Evolutionary conservation across 2,329 filamentous ascomycete species (phyloP).

Genomic region (Eutypa lata): DNA sequence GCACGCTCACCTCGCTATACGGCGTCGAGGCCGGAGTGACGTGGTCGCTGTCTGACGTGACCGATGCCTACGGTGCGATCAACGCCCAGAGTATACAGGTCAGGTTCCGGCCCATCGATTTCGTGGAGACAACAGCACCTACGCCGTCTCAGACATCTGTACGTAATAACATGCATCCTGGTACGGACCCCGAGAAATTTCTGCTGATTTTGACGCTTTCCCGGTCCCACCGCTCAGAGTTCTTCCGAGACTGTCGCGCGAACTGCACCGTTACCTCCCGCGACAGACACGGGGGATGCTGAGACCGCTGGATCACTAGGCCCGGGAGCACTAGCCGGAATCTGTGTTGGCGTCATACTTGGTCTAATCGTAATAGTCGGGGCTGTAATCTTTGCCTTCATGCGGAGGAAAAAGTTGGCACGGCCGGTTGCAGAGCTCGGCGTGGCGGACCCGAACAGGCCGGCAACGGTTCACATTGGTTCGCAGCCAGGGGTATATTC

Average conservation of each 20-base stretch:
- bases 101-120: constrained; percentile 3
- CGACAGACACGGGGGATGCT: not conserved
- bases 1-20: constrained; percentile 1
- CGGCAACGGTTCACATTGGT: not conserved
- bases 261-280: too few species aligned
- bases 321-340: not conserved
- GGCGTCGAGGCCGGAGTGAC: not conserved
- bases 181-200: not conserved
- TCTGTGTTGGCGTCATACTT: not conserved
- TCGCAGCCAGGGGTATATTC: not conserved
- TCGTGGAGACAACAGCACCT: not conserved
- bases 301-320: not conserved
- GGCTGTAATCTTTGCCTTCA: not conserved
- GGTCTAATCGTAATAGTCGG: not conserved
- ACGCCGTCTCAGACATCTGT: not conserved
- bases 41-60: not conserved
- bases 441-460: not conserved
- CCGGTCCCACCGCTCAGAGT: not conserved
- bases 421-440: not conserved
- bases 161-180: not conserved
- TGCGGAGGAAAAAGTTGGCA: not conserved
- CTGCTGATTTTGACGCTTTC: not conserved
- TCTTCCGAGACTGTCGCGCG: not conserved
- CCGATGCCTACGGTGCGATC: not conserved
- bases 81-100: constrained; percentile 4